Evolutionary conservation across 345 rosid species (phyloP).

Genomic region (Noccaea bulbosa): DNA sequence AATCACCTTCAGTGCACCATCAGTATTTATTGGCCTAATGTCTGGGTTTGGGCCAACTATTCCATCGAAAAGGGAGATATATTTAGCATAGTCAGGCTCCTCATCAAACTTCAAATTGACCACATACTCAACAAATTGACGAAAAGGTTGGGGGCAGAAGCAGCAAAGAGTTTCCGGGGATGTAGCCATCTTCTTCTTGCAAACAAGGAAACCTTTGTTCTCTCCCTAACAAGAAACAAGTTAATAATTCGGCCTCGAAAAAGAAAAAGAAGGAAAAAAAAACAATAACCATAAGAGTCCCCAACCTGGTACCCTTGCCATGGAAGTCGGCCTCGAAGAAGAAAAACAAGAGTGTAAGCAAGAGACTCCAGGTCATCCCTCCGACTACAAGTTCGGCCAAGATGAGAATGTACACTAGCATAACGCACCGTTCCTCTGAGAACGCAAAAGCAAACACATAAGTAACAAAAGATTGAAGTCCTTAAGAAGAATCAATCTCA

Average conservation of each 20-base stretch:
- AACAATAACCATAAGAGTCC: slow-evolving; percentile 8
- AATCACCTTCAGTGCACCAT: slow-evolving; percentile 94
- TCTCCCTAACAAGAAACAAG: slow-evolving; percentile 69
- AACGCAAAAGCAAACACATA: slow-evolving; percentile 22
- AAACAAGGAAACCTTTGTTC: slow-evolving; percentile 92
- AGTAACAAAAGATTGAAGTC: slow-evolving; percentile 15
- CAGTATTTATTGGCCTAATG: slow-evolving; percentile 94
- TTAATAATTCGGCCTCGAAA: slow-evolving; percentile 22
- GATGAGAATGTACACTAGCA: slow-evolving; percentile 98
- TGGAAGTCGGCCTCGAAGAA: slow-evolving; percentile 94
- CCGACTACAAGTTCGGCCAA: slow-evolving; percentile 94
- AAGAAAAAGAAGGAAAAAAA: neutral
- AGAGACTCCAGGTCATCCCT: slow-evolving; percentile 98
- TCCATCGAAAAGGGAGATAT: slow-evolving; percentile 88
- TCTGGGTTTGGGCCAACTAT: slow-evolving; percentile 92
- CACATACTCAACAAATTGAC: slow-evolving; percentile 86
- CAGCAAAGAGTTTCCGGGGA: slow-evolving; percentile 90
- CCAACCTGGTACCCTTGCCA: slow-evolving; percentile 99
- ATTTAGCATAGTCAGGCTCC: slow-evolving; percentile 95
- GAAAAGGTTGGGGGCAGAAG: slow-evolving; percentile 88
- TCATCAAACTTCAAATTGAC: slow-evolving; percentile 95
- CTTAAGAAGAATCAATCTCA: slow-evolving; percentile 22
- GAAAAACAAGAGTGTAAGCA: slow-evolving; percentile 96
- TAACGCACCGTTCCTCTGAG: slow-evolving; percentile 96
- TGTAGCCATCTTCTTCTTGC: slow-evolving; percentile 98